A percentile compares a stretch with the other conserved stretches of the same genome.
These are phyloP conservation scores for Globisporangium parvum DNA, from an alignment of 352 stramenopile genomes.

Conservation along the genomic window DNA sequence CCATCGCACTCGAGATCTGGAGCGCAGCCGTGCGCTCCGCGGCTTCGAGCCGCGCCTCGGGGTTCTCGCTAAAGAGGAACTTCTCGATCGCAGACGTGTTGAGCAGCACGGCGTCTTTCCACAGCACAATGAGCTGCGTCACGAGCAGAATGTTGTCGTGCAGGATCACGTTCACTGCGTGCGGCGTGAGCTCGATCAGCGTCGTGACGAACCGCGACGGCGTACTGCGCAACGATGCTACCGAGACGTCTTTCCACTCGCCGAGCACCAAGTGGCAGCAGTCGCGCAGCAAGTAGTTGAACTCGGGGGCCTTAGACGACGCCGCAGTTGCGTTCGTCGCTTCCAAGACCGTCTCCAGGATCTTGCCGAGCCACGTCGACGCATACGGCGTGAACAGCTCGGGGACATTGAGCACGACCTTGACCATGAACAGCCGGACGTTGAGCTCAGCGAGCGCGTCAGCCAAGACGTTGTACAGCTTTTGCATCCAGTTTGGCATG, in stretches of 20 bases:
- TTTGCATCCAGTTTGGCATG: conserved; percentile 82
- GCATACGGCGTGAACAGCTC: conserved; percentile 49
- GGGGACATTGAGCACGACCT: conserved; percentile 63
- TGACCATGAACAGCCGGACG: conserved; percentile 65
- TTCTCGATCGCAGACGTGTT: conserved; percentile 31
- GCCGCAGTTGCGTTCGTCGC: conserved; percentile 14
- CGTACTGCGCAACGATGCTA: conserved; percentile 13
- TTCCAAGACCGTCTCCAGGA: conserved; percentile 55
- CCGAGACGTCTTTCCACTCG: conserved; percentile 36
- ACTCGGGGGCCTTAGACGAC: conserved; percentile 26
- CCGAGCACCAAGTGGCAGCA: conserved; percentile 54
- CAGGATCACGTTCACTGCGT: conserved; percentile 46
- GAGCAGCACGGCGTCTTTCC: conserved; percentile 40
- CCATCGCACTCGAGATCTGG: conserved; percentile 62
- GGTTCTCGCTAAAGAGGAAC: conserved; percentile 29
- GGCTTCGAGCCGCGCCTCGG: conserved; percentile 26
- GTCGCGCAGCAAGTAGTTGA: conserved; percentile 75
- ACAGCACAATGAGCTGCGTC: conserved; percentile 43
- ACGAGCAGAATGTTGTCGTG: conserved; percentile 64
- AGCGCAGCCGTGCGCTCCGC: conserved; percentile 45
- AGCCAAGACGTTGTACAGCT: conserved; percentile 46
- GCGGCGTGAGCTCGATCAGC: conserved; percentile 48
- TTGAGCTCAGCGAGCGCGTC: conserved; percentile 37
- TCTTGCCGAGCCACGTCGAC: conserved; percentile 36
- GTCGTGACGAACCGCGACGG: conserved; percentile 49